Evolutionary conservation across 352 stramenopile species (phyloP).

Genomic region (Phytophthora idaei): DNA sequence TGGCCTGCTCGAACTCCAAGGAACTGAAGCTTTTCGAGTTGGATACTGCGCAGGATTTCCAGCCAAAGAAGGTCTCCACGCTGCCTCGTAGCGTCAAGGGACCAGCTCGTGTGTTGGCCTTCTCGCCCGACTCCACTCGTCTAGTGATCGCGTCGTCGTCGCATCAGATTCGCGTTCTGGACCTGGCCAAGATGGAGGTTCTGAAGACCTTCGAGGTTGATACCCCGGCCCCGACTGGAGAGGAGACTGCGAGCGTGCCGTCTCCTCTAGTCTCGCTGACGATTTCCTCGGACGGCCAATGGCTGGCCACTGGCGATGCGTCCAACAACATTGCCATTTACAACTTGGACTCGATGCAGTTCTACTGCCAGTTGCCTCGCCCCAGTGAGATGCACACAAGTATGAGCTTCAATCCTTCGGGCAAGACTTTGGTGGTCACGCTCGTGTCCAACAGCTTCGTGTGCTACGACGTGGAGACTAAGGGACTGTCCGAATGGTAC

Average conservation of each 20-base stretch:
- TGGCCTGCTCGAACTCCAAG: slow-evolving; percentile 86
- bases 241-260: slow-evolving; percentile 23
- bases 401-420: slow-evolving; percentile 77
- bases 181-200: slow-evolving; percentile 74
- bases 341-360: slow-evolving; percentile 89
- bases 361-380: slow-evolving; percentile 69
- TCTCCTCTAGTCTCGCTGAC: slow-evolving; percentile 70
- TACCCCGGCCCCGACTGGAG: slow-evolving; percentile 6
- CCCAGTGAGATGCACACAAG: slow-evolving; percentile 80
- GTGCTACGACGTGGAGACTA: slow-evolving; percentile 86
- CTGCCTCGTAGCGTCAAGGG: slow-evolving; percentile 44
- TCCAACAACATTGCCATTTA: slow-evolving; percentile 79
- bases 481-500: slow-evolving; percentile 78
- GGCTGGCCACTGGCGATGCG: slow-evolving; percentile 72
- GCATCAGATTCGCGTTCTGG: slow-evolving; percentile 74
- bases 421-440: slow-evolving; percentile 79
- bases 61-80: slow-evolving; percentile 62
- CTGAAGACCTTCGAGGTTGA: slow-evolving; percentile 75
- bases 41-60: slow-evolving; percentile 45
- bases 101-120: slow-evolving; percentile 68
- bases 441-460: slow-evolving; percentile 87
- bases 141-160: slow-evolving; percentile 69
- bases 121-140: slow-evolving; percentile 81
- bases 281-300: slow-evolving; percentile 83
- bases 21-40: slow-evolving; percentile 92